phyloP scores from a whole-genome alignment of 2,329 filamentous ascomycete species.

The Pseudogymnoascus sp. region DNA sequence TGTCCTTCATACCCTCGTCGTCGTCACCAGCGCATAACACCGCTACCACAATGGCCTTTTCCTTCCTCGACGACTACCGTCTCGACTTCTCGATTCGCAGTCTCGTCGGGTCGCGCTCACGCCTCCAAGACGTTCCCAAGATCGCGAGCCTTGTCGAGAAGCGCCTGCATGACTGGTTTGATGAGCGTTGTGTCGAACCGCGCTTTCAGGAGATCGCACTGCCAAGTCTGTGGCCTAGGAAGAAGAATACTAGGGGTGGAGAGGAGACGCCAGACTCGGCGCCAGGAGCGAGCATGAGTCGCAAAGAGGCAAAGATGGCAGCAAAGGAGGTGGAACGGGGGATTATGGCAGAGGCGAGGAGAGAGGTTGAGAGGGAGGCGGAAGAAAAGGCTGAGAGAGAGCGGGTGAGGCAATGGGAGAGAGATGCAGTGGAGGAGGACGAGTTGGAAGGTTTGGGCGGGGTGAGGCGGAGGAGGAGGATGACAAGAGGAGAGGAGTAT shows the following conservation, averaged over 20 bases:
- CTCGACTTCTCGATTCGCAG: slow-evolving; percentile 76
- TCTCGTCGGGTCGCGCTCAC: slow-evolving; percentile 68
- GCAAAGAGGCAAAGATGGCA: slow-evolving; percentile 45
- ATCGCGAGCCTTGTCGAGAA: slow-evolving; percentile 78
- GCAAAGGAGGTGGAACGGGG: slow-evolving; percentile 43
- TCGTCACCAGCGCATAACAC: slow-evolving; percentile 59
- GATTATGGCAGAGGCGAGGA: slow-evolving; percentile 36
- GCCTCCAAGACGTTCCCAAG: slow-evolving; percentile 79
- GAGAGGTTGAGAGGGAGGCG: slow-evolving; percentile 19
- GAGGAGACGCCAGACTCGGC: slow-evolving; percentile 44
- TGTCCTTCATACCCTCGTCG: slow-evolving; percentile 73
- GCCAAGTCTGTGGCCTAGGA: slow-evolving; percentile 74
- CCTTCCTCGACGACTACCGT: slow-evolving; percentile 82
- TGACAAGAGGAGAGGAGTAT: slow-evolving; percentile 28
- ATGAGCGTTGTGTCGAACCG: slow-evolving; percentile 77
- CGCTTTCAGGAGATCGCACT: slow-evolving; percentile 81
- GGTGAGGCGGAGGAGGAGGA: slow-evolving; percentile 25
- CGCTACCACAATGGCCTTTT: slow-evolving; percentile 87
- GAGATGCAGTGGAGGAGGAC: slow-evolving; percentile 9
- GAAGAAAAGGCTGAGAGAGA: slow-evolving; percentile 28
- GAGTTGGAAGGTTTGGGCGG: slow-evolving; percentile 1
- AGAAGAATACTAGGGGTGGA: slow-evolving; percentile 72
- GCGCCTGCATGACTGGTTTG: slow-evolving; percentile 77
- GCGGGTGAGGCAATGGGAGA: slow-evolving; percentile 19
- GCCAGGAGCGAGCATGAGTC: slow-evolving; percentile 38